A percentile compares a stretch with the other conserved stretches of the same genome.
Conservation (phyloP, 148 eudicot genomes). For the Pouteria glomerata region DNA sequence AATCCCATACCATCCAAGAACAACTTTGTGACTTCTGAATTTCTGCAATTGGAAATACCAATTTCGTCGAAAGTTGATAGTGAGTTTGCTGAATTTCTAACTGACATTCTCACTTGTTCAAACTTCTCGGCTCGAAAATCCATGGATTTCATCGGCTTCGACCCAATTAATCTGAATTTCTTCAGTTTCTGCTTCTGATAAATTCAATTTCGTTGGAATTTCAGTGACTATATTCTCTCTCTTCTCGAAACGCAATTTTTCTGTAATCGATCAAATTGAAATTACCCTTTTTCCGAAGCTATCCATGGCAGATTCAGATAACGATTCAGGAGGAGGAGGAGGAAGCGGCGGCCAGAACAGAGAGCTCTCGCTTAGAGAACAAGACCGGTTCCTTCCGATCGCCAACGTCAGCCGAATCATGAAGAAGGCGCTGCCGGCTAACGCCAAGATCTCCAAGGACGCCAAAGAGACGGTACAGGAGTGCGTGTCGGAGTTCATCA, state of each 20-base stretch:
- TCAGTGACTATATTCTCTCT: neutral
- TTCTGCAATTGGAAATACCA: too few species aligned
- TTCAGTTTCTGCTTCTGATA: neutral
- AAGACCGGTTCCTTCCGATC: conserved; percentile 52
- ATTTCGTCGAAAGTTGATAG: too few species aligned
- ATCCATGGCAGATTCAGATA: conserved; percentile 61
- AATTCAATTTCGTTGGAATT: neutral
- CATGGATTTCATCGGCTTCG: neutral
- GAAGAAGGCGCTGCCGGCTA: conserved; percentile 56
- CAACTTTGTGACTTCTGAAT: too few species aligned
- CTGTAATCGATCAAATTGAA: neutral
- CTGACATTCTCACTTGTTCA: too few species aligned
- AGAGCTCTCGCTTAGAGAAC: conserved; percentile 36
- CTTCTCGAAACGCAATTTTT: neutral
- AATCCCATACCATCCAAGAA: too few species aligned
- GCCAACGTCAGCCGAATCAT: conserved; percentile 59
- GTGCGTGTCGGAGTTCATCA: conserved; percentile 61
- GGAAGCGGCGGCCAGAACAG: conserved; percentile 22
- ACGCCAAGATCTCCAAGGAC: conserved; percentile 55
- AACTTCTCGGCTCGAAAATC: too few species aligned
- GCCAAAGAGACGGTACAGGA: conserved; percentile 62
- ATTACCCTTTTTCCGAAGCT: neutral
- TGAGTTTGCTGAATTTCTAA: too few species aligned
- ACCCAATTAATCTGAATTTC: neutral
- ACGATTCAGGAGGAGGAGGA: conserved; percentile 48